Evolutionary conservation across 2,329 filamentous ascomycete species (phyloP), one percentile per base, ranked within the genome.

Genomic region (Nemania sp.): DNA sequence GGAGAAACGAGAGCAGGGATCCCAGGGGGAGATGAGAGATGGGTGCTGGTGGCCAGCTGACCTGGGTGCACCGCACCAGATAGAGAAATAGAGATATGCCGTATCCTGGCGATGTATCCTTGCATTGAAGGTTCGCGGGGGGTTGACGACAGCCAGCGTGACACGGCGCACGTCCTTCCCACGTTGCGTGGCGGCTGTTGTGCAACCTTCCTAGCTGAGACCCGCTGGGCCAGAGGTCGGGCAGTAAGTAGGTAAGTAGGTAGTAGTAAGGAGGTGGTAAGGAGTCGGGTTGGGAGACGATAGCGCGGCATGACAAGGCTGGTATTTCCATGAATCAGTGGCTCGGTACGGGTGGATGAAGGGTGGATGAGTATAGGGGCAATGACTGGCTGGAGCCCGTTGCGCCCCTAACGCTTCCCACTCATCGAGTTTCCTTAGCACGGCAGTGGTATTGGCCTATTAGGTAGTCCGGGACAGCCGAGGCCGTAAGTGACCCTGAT

Each of bases 381-480:
- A 27, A n/a, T 57, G 54, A 60, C 57, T 62, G 49, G 58, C 29
- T 64, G 41, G 65, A 65, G 57, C 41, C 58, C 13, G 59, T 59
- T 32, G 41, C 51, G 62, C 49, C 58, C 57, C 61, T 35, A 52
- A n/a, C 53, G 64, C 45, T 35, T 53, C 57, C 52, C n/a, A 56
- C 11, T 54, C 41, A 27, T 52, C 53, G 45, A 62, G 35, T 38
- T 54, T 41, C 57, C 57, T 68, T 68, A 70, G 26, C 61, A 70
- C 66, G 55, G 61, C 43, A 54, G 60, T 70, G 56, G 55, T 65
- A 70, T 66, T 68, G 47, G 73, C 72, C 69, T 72, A 73, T 75
- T 73, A 67, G 71, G 72, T 69, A 75, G 71, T 73, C 71, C 74
- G 73, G 73, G 74, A 74, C 71, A 73, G 57, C 41, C 51, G 60